Conservation (phyloP, 2,329 filamentous ascomycete genomes). For the Diaporthe ilicicola region DNA sequence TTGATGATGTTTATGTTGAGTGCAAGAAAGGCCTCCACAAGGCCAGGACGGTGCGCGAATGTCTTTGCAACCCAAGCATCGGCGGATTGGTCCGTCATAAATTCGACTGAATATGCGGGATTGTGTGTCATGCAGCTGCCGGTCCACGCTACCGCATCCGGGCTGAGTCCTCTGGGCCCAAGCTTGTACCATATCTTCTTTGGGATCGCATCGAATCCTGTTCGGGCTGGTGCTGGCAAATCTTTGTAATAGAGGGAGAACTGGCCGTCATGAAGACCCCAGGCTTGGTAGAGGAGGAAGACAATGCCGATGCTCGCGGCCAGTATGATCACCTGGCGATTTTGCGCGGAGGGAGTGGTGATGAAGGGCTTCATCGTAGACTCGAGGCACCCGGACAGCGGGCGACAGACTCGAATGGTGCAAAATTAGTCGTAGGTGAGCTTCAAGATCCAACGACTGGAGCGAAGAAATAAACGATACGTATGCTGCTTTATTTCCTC, state of each 20-base stretch:
- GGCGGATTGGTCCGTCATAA: not conserved
- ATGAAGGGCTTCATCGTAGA: not conserved
- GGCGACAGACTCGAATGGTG: not conserved
- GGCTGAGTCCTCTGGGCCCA: not conserved
- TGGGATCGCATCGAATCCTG: not conserved
- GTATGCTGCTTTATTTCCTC: no score
- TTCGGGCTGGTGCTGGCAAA: not conserved
- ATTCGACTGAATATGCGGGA: not conserved
- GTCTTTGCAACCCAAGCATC: not conserved
- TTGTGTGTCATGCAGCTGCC: not conserved
- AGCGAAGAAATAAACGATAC: no score
- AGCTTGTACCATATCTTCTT: slow-evolving; percentile 22
- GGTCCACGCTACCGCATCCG: not conserved
- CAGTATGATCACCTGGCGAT: not conserved
- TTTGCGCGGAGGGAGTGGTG: not conserved
- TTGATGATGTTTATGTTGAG: slow-evolving; percentile 29
- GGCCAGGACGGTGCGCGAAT: not conserved
- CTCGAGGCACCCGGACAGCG: not conserved
- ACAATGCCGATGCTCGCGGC: not conserved
- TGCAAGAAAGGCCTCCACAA: not conserved
- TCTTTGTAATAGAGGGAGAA: not conserved
- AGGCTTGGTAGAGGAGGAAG: not conserved
- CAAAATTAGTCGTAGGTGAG: no score
- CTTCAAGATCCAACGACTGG: no score
- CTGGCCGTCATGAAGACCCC: not conserved